Conservation (phyloP, 2,329 filamentous ascomycete genomes). For the Hypoxylon sp. region DNA sequence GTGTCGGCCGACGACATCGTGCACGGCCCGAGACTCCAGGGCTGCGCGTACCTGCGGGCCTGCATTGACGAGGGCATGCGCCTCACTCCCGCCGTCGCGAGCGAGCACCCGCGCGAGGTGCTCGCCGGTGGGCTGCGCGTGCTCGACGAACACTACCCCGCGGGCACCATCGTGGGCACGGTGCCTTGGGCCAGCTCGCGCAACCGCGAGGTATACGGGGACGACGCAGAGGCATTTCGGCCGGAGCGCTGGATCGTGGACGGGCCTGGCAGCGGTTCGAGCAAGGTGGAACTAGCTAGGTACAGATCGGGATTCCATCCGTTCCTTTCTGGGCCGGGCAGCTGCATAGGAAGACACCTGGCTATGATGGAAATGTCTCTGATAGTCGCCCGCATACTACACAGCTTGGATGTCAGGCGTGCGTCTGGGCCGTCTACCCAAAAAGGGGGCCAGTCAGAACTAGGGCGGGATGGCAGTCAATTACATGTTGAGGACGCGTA, state of each 20-base stretch:
- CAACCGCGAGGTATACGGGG: conserved; percentile 34
- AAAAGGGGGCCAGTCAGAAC: background rate
- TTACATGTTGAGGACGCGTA: too few species aligned
- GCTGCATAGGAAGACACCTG: conserved; percentile 45
- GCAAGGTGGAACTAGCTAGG: conserved; percentile 28
- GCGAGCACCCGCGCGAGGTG: conserved; percentile 46
- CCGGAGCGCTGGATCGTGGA: conserved; percentile 51
- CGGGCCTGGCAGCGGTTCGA: conserved; percentile 4
- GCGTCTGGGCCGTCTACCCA: background rate
- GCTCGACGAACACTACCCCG: conserved; percentile 44
- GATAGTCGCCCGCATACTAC: conserved; percentile 44
- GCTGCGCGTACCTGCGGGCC: conserved; percentile 45
- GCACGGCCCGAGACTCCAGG: conserved; percentile 40
- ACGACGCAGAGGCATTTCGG: conserved; percentile 37
- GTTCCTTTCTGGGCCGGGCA: conserved; percentile 40
- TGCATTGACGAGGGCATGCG: conserved; percentile 52
- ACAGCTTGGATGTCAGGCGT: conserved; percentile 42
- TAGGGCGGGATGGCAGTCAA: too few species aligned
- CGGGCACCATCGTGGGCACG: conserved; percentile 46
- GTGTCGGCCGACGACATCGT: conserved; percentile 40
- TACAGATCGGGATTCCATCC: conserved; percentile 40
- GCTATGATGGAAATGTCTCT: conserved; percentile 50
- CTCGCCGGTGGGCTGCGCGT: conserved; percentile 43
- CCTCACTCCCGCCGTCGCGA: conserved; percentile 35
- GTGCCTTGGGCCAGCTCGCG: conserved; percentile 34